Percentiles rank a stretch among this genome's conserved stretches.
phyloP scores from a whole-genome alignment of 768 basidiomycete species.

The Leccinum uliginosum region DNA sequence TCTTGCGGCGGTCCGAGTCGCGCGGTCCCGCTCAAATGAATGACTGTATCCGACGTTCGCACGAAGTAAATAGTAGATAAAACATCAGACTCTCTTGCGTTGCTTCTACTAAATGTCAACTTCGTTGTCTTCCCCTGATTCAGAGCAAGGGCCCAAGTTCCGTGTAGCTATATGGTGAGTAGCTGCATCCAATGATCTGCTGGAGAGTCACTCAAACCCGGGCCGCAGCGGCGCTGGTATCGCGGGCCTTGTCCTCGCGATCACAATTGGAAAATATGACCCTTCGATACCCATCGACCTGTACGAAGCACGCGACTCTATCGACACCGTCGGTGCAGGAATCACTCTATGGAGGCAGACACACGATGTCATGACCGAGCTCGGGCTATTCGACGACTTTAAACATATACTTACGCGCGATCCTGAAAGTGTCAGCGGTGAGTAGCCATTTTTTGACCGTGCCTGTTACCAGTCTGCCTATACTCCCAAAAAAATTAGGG shows the following conservation, averaged over 20 bases:
- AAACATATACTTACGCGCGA: conserved; percentile 9
- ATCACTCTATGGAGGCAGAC: conserved; percentile 44
- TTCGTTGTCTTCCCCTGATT: background rate
- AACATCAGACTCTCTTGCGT: background rate
- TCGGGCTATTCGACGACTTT: conserved; percentile 39
- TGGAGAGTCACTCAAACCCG: background rate
- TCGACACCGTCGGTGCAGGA: conserved; percentile 40
- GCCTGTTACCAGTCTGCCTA: background rate
- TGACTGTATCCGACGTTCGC: background rate
- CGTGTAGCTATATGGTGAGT: conserved; percentile 14
- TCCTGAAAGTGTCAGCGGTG: conserved; percentile 13
- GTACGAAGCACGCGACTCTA: conserved; percentile 43
- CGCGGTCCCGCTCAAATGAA: background rate
- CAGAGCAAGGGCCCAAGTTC: background rate
- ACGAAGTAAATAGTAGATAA: background rate
- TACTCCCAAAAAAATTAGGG: conserved; percentile 24
- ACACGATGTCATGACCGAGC: conserved; percentile 40
- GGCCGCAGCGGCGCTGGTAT: conserved; percentile 37
- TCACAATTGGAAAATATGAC: conserved; percentile 33
- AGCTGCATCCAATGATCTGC: background rate
- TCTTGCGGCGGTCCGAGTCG: background rate
- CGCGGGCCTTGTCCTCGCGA: conserved; percentile 41
- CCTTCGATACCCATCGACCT: conserved; percentile 35
- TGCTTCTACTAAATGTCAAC: background rate
- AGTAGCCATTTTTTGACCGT: background rate